Conservation (phyloP, 139 green algal genomes). For the Gonium pectorale region DNA sequence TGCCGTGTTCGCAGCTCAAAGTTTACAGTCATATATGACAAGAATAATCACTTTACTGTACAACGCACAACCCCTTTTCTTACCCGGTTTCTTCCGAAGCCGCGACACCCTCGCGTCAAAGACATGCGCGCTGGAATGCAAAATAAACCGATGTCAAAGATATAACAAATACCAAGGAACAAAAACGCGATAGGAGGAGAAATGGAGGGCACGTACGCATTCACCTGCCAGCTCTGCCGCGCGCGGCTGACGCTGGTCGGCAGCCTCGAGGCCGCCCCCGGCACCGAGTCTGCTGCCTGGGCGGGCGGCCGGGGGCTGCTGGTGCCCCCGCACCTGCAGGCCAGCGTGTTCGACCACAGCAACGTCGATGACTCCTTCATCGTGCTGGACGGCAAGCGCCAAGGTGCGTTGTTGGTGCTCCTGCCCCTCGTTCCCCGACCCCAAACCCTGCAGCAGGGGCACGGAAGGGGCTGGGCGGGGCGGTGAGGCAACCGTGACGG, state of each 20-base stretch:
- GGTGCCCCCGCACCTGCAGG: slow-evolving; percentile 27
- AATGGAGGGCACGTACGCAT: slow-evolving; percentile 33
- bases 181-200: neutral
- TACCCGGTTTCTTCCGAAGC: neutral
- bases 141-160: too few relatives aligned
- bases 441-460: too few relatives aligned
- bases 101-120: neutral
- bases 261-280: neutral
- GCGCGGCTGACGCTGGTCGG: slow-evolving; percentile 53
- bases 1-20: too few relatives aligned
- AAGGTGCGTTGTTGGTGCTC: too few relatives aligned
- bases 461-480: too few relatives aligned
- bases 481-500: too few relatives aligned
- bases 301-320: slow-evolving; percentile 15
- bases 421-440: too few relatives aligned
- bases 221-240: slow-evolving; percentile 65
- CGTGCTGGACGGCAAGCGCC: slow-evolving; percentile 63
- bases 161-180: too few relatives aligned
- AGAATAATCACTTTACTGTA: neutral
- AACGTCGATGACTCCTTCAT: slow-evolving; percentile 82
- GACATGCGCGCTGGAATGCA: neutral
- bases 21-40: too few relatives aligned
- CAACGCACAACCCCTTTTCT: neutral
- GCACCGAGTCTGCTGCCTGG: slow-evolving; percentile 6
- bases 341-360: slow-evolving; percentile 46